Percentiles rank a stretch among this genome's conserved stretches.
phyloP scores from a whole-genome alignment of 2,329 filamentous ascomycete species.

The Immersiporthe knoxdaviesiana region DNA sequence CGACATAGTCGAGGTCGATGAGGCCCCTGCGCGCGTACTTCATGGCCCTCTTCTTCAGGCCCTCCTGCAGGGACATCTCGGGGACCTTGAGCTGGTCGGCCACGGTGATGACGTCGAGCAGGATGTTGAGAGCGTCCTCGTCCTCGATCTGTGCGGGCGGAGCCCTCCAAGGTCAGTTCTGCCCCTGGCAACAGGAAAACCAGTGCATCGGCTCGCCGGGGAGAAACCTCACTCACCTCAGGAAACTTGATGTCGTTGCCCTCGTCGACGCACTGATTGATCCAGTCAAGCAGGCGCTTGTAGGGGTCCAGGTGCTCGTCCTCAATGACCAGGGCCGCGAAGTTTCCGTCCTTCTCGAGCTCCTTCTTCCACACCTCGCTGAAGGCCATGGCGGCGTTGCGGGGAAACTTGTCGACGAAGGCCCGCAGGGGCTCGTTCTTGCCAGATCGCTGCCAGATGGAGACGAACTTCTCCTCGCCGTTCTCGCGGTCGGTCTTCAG shows the following conservation, averaged over 20 bases:
- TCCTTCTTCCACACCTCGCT: slow-evolving; percentile 25
- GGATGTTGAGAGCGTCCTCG: slow-evolving; percentile 20
- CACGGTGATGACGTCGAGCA: slow-evolving; percentile 22
- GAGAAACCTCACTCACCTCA: slow-evolving; percentile 17
- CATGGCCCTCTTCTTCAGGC: slow-evolving; percentile 26
- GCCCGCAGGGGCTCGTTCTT: slow-evolving; percentile 2
- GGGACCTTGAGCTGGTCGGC: slow-evolving; percentile 26
- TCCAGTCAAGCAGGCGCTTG: slow-evolving; percentile 26
- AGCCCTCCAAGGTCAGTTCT: neutral
- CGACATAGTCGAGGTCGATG: slow-evolving; percentile 18
- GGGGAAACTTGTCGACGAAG: slow-evolving; percentile 16
- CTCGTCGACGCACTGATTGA: slow-evolving; percentile 26
- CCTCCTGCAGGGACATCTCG: slow-evolving; percentile 27
- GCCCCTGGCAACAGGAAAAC: too few relatives aligned
- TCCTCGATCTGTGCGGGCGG: slow-evolving; percentile 10
- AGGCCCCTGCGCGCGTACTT: slow-evolving; percentile 25
- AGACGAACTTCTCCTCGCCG: slow-evolving; percentile 23
- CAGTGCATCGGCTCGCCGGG: neutral
- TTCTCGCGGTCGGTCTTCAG: slow-evolving; percentile 16
- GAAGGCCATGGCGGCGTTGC: slow-evolving; percentile 18
- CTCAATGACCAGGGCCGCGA: slow-evolving; percentile 14
- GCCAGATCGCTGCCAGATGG: slow-evolving; percentile 21
- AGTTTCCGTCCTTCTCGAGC: slow-evolving; percentile 11
- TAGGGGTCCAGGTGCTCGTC: slow-evolving; percentile 13
- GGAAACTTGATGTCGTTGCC: slow-evolving; percentile 30